phyloP scores from a whole-genome alignment of 257 asterid genomes.

The Solanum piurae region DNA sequence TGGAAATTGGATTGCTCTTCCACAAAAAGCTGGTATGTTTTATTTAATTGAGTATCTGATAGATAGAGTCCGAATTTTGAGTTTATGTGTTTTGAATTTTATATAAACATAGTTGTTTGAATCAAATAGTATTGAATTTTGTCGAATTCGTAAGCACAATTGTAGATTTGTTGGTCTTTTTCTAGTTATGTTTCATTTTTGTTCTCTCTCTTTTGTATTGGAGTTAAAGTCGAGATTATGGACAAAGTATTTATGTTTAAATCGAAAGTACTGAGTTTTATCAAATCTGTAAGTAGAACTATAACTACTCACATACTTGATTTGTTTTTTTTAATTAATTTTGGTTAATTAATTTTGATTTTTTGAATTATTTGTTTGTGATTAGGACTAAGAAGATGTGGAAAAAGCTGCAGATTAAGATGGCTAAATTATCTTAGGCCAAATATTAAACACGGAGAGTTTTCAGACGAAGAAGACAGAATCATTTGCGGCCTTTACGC shows the following conservation, averaged over 20 bases:
- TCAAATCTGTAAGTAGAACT: not conserved
- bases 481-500: slow-evolving; percentile 59
- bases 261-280: not conserved
- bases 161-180: not conserved
- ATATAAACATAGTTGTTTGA: not conserved
- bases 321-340: not conserved
- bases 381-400: slow-evolving; percentile 64
- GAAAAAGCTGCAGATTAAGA: slow-evolving; percentile 79
- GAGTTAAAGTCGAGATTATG: not conserved
- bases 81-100: not conserved
- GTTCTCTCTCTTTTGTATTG: not conserved
- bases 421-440: slow-evolving; percentile 92
- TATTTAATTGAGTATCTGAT: not conserved
- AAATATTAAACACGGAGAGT: slow-evolving; percentile 72
- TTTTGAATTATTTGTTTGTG: not conserved
- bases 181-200: not conserved
- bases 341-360: not conserved
- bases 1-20: slow-evolving; percentile 83
- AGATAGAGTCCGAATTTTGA: not conserved
- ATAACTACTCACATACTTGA: not conserved
- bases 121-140: not conserved
- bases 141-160: not conserved
- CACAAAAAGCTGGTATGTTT: slow-evolving; percentile 60
- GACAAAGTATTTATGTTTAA: not conserved
- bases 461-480: slow-evolving; percentile 59